These are phyloP conservation scores for Nicotiana tomentosiformis DNA, from an alignment of 257 asterid species.

Conservation along the genomic window DNA sequence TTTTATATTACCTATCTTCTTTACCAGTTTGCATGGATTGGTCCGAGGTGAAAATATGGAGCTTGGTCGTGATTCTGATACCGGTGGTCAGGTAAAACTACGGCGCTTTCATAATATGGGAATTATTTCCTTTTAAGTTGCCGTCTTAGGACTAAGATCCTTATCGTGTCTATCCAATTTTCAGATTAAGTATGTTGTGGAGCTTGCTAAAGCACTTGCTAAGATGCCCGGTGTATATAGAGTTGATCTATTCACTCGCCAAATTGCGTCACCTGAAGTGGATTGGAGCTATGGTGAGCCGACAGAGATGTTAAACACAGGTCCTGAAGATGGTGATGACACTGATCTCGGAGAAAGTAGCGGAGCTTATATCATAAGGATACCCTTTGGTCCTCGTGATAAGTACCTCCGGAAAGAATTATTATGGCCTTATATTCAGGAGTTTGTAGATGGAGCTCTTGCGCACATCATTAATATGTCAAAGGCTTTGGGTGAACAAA, in stretches of 20 bases:
- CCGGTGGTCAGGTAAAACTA: constrained; percentile 73
- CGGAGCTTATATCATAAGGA: constrained; percentile 70
- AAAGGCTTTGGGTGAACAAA: constrained; percentile 68
- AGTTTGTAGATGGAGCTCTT: constrained; percentile 79
- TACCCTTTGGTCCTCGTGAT: constrained; percentile 78
- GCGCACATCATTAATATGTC: constrained; percentile 77
- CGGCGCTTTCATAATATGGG: neutral
- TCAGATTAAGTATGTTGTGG: constrained; percentile 74
- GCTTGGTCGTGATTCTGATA: constrained; percentile 90
- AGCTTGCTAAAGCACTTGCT: constrained; percentile 77
- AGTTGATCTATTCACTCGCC: constrained; percentile 77
- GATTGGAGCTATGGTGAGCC: constrained; percentile 89
- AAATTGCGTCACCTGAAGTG: constrained; percentile 75
- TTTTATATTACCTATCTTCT: neutral
- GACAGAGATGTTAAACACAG: constrained; percentile 63
- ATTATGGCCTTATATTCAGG: constrained; percentile 74
- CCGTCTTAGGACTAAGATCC: constrained; percentile 4
- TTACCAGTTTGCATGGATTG: constrained; percentile 67
- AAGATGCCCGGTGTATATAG: constrained; percentile 73
- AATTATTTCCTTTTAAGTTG: neutral
- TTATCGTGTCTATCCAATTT: constrained; percentile 14
- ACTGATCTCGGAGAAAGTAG: constrained; percentile 61
- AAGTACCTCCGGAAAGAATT: constrained; percentile 63
- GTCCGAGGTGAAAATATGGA: constrained; percentile 93
- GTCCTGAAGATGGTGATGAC: constrained; percentile 47